A percentile compares a stretch with the other conserved stretches of the same genome.
Evolutionary conservation across 768 basidiomycete species (phyloP).

Genomic region (Rhizopogon rudus): DNA sequence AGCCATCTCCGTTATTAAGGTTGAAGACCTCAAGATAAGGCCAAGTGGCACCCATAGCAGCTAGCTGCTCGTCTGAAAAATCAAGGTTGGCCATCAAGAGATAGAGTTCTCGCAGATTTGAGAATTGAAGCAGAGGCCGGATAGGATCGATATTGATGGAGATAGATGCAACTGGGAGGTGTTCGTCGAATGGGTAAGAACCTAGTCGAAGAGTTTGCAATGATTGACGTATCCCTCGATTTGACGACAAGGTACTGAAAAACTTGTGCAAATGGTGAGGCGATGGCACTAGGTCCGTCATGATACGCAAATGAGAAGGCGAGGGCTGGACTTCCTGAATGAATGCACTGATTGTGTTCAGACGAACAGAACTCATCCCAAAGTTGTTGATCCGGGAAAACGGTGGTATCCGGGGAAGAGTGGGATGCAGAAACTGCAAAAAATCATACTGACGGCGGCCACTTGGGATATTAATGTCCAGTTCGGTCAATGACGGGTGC

Average conservation of each 20-base stretch:
- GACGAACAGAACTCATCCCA: background rate
- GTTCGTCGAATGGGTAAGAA: too few species aligned
- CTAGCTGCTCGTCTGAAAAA: background rate
- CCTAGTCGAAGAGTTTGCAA: background rate
- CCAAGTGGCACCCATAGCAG: background rate
- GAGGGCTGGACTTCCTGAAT: background rate
- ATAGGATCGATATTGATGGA: background rate
- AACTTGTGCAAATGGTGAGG: background rate
- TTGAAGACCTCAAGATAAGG: background rate
- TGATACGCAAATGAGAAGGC: background rate
- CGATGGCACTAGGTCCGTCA: background rate
- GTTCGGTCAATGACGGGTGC: background rate
- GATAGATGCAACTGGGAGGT: background rate
- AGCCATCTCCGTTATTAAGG: background rate
- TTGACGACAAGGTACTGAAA: background rate
- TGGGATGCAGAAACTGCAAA: background rate
- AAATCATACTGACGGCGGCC: background rate
- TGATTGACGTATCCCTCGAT: background rate
- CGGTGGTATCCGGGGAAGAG: background rate
- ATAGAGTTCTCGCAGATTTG: background rate
- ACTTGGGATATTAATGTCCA: background rate
- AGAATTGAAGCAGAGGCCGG: background rate
- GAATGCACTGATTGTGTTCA: background rate
- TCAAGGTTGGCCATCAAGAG: background rate
- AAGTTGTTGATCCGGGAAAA: background rate